Evolutionary conservation across 805 yeast species (phyloP), one percentile per base, ranked within the genome.

Genomic region (Candida taoyuanica): DNA sequence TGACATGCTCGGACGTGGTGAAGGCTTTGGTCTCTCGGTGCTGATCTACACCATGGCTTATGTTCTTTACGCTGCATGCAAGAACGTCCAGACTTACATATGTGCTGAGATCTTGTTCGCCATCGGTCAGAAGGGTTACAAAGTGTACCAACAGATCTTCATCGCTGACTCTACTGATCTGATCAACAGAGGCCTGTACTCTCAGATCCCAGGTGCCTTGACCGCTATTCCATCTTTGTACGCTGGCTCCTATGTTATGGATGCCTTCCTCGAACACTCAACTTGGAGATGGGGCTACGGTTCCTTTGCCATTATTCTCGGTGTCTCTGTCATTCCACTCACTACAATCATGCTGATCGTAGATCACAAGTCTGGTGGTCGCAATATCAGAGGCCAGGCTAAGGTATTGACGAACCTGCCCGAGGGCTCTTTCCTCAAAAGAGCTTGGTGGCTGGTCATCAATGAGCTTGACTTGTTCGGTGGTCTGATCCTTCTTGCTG

Each of bases 241-340:
- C 23, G 53, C 56, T 18, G 61, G 62, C 36, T 47, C 56, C 11
- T 43, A 48, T 25, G 46, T 58, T 26, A 52, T 49, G 40, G 60
- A 58, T 33, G 56, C 51, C 18, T 47, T 58, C 39, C 47, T 69
- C 18, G 53, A 56, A 3, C 52, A 53, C 29, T 46, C 55, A 13
- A 59, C 65, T 11, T 73, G 78, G 78, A 63, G 74, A 53, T 65
- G 72, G 70, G 77, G 71, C 9, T 69, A 63, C 48, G 73, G 73
- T 30, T 52, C 69, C 24, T 71, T 68, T 56, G 65, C 69, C 7
- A 61, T 71, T 30, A 62, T 71, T 23, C 38, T 50, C 30, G 51
- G 48, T 32, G 48, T 41, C n/a, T 43, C 52, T 11, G 49, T 43
- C 14, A 33, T 48, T 26, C 54, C 55, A 19, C 42, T 55, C 17